Percentiles rank a stretch among this genome's conserved stretches.
Conservation (phyloP, 2,329 filamentous ascomycete genomes). For the Colletotrichum sp. region DNA sequence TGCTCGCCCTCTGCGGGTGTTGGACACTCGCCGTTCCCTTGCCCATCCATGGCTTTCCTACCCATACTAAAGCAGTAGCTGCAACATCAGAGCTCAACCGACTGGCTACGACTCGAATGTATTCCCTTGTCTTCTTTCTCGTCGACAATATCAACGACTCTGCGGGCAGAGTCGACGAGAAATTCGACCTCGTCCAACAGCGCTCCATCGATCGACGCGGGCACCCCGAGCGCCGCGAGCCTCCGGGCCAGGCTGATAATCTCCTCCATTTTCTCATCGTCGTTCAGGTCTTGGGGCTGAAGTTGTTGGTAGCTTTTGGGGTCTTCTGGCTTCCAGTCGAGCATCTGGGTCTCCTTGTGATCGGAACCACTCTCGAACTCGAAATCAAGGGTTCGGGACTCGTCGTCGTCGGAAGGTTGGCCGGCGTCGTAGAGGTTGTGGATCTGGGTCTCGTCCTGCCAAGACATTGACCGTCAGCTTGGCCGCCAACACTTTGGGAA, state of each 20-base stretch:
- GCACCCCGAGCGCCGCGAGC: not conserved
- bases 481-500: not conserved
- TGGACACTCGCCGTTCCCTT: not conserved
- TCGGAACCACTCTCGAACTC: not conserved
- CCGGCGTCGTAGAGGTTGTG: not conserved
- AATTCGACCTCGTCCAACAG: not conserved
- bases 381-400: not conserved
- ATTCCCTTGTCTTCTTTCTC: not conserved
- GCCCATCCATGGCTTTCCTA: not conserved
- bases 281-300: not conserved
- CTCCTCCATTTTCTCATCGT: not conserved
- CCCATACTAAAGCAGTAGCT: not conserved
- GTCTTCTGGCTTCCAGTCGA: rapidly evolving
- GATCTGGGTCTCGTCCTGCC: not conserved
- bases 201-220: not conserved
- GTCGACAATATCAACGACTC: not conserved
- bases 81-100: not conserved
- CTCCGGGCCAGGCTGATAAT: not conserved
- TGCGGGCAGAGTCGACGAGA: not conserved
- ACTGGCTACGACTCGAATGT: not conserved
- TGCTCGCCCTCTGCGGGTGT: not conserved
- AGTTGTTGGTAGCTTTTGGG: not conserved
- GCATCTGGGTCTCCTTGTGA: not conserved
- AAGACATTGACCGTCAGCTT: not conserved
- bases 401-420: not conserved